Evolutionary conservation across 805 yeast genomes (phyloP), one percentile per base, ranked within the genome.

Genomic region (Phaffomyces thermotolerans): DNA sequence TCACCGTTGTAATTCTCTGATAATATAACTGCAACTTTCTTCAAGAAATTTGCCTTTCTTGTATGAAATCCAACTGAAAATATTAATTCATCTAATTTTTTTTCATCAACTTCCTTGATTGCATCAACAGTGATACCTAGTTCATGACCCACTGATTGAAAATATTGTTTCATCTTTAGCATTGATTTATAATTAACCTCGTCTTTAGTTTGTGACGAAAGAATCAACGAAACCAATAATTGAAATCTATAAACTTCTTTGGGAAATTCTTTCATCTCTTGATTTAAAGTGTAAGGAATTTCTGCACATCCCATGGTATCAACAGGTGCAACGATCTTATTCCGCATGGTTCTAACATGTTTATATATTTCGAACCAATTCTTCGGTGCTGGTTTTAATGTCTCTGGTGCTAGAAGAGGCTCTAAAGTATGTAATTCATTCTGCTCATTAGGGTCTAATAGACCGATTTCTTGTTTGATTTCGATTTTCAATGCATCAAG

Each of bases 201-300:
- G 61, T 90, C 98, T 57, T 84, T 89, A 2, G 98, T 90, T 53
- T 90, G 97, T 0, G 96, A 76, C 9, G 95, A 85, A 27, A 90
- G 75, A 90, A 90, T 85, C 41, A 90, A 69, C 4, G 95, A 80
- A 0, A 89, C 70, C 30, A 90, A 68, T 31, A 86, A 67, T 60
- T 89, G 96, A 56, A 81, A 82, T 40, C 96, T 69, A 55, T 67
- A 71, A 15, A 66, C 65, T 43, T 57, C 56, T 1, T 68, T 67
- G 9, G 58, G 50, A 2, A 66, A 52, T n/a, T 43, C 39, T 14
- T 57, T 53, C 20, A 54, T 44, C 41, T 58, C 66, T 30, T 54
- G 31, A 15, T 52, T 52, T 27, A 67, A 56, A 2, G 70, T 65
- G 17, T 66, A 63, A 1, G 79, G 78, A 9, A 76, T 59, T 39